phyloP scores from a whole-genome alignment of 1,284 basidiomycete genomes.

The Meira nashicola region DNA sequence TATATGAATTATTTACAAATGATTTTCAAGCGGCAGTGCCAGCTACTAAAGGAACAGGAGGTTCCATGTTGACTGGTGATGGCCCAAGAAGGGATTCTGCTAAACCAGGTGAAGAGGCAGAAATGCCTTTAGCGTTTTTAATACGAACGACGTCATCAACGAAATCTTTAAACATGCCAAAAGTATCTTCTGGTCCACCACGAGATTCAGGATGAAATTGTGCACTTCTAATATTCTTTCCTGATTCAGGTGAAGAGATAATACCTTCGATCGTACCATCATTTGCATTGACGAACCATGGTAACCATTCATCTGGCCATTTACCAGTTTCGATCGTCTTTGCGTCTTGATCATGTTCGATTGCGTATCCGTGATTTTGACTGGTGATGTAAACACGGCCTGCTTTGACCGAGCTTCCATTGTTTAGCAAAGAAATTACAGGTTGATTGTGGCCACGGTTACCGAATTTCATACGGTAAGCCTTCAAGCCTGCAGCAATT shows the following conservation, averaged over 20 bases:
- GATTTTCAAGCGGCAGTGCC: not conserved
- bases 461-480: slow-evolving; percentile 94
- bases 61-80: slow-evolving; percentile 1
- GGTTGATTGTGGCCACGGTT: slow-evolving; percentile 99
- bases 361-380: slow-evolving; percentile 58
- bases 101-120: slow-evolving; percentile 5
- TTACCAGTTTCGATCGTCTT: slow-evolving; percentile 37
- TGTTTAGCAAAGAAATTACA: slow-evolving; percentile 71
- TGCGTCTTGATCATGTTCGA: slow-evolving; percentile 18
- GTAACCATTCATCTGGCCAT: slow-evolving; percentile 49
- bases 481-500: slow-evolving; percentile 90
- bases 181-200: slow-evolving; percentile 50
- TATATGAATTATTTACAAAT: too few species aligned
- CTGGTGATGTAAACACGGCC: slow-evolving; percentile 93
- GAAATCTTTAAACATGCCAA: slow-evolving; percentile 50
- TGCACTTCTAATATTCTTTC: slow-evolving; percentile 43
- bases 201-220: slow-evolving; percentile 52
- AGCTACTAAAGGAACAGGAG: not conserved
- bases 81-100: slow-evolving; percentile 4
- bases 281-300: slow-evolving; percentile 52
- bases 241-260: slow-evolving; percentile 25
- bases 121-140: slow-evolving; percentile 15
- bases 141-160: slow-evolving; percentile 44
- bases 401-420: slow-evolving; percentile 58
- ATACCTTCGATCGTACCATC: slow-evolving; percentile 50